These are phyloP conservation scores for Pseudisothecium myosuroides DNA, from an alignment of 225 moss, liverwort and hornwort species.

Conservation along the genomic window DNA sequence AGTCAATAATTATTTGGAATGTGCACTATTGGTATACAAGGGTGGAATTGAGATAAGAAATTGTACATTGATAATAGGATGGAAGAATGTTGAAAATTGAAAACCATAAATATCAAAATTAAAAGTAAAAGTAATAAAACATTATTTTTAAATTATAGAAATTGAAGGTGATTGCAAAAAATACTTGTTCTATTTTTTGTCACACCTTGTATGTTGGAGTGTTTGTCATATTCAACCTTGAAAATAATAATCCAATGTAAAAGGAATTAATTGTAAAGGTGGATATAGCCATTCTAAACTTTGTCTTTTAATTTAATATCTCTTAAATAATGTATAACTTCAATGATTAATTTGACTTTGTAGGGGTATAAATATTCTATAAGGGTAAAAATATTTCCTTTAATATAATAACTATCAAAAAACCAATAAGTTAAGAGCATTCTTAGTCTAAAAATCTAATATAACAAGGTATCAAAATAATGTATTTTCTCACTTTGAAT, in stretches of 20 bases:
- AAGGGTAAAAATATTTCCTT: background rate
- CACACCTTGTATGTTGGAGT: background rate
- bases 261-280: background rate
- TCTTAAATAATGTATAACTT: background rate
- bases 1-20: no score
- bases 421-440: background rate
- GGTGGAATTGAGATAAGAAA: rapidly evolving
- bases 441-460: background rate
- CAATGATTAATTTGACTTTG: background rate
- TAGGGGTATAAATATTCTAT: background rate
- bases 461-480: background rate
- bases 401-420: background rate
- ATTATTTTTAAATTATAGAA: background rate
- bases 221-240: background rate
- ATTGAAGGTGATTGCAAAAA: background rate
- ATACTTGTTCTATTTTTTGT: background rate
- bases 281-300: background rate
- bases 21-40: background rate
- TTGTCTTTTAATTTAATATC: background rate
- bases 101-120: background rate
- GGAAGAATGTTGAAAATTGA: background rate
- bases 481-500: background rate
- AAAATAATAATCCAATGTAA: background rate
- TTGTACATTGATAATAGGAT: background rate
- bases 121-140: rapidly evolving